Base-by-base conservation (phyloP, 2,329 filamentous ascomycete genomes). In the Aspergillus thermomutatus region DNA sequence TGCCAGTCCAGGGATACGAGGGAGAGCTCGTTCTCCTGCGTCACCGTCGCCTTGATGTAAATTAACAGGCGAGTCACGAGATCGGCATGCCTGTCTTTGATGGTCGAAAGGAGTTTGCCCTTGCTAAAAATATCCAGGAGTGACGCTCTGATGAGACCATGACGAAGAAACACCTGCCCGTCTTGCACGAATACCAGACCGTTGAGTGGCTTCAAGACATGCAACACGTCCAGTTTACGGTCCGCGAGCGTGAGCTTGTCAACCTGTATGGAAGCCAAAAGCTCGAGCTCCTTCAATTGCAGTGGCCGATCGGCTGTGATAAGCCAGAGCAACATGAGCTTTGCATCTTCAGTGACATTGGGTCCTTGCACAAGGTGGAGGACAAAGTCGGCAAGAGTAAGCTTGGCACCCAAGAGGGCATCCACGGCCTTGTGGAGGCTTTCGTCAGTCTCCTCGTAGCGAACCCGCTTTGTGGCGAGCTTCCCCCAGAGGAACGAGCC, bases 401-500 rank as follows among this genome's bases (percentile, higher is more conserved):
- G 58, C 40, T 72, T 70, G 3, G 61, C 56, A 19, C 56, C 65
- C 1, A 66, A 41, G 0, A 76, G 21, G 5, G 50, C 55, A 10
- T 74, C 71, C 1, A 75, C 61, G 0, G 65, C 62, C 59, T 71
- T 72, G 26, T 50, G 51, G 7, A 75, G 54, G 9, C 43, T 61
- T 11, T 74, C 66, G 0, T 52, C 21, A 25, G 56, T 60, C 17
- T 60, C 56, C 55, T 74, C 73, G 23, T 60, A 56, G 23, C 67
- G 65, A 26, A 70, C 58, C 11, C 61, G 63, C 59, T 72, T 73
- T 1, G 69, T 54, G 8, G 66, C 69, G 9, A 76, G 65, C 59
- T 74, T 77, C 4, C 71, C 74, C 69, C 72, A 75, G 0, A 76
- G 66, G 55, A 77, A 75, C 4, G 74, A 76, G 8, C 73, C 70